Evolutionary conservation across 805 yeast species (phyloP).

Genomic region (Metschnikowia bowlesiae): DNA sequence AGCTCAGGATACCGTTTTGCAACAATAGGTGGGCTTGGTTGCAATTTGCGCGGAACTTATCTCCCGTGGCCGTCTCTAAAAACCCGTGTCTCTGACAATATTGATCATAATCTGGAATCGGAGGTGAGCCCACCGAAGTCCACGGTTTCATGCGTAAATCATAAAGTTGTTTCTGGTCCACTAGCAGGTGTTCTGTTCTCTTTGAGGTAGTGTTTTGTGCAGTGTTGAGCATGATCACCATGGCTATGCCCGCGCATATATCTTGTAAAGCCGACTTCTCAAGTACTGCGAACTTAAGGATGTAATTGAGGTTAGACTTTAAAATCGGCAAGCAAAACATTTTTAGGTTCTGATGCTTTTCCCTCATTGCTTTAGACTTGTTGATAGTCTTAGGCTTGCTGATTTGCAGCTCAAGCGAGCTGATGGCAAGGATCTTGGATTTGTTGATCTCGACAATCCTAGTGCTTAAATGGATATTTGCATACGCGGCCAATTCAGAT

Average conservation of each 20-base stretch:
- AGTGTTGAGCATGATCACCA: conserved; percentile 2
- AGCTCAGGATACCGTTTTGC: conserved; percentile 2
- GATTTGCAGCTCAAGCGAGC: conserved; percentile 22
- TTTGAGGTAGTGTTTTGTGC: neutral
- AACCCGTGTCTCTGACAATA: conserved; percentile 13
- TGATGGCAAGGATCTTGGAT: conserved; percentile 10
- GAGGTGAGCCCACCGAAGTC: conserved; percentile 75
- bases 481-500: conserved; percentile 41
- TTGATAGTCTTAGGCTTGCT: conserved; percentile 37
- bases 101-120: conserved; percentile 48
- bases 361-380: conserved; percentile 39
- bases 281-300: conserved; percentile 19
- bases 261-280: conserved; percentile 23
- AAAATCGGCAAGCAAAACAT: conserved; percentile 35
- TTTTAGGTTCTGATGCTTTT: conserved; percentile 26
- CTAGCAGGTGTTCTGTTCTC: neutral
- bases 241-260: conserved; percentile 10
- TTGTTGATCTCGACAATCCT: conserved; percentile 30
- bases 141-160: conserved; percentile 71
- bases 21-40: neutral
- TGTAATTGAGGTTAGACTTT: conserved; percentile 21
- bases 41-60: neutral
- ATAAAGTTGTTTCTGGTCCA: conserved; percentile 20
- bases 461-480: conserved; percentile 43
- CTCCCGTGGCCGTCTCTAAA: neutral